Conservation (phyloP, 257 asterid species). For the Petrea volubilis region DNA sequence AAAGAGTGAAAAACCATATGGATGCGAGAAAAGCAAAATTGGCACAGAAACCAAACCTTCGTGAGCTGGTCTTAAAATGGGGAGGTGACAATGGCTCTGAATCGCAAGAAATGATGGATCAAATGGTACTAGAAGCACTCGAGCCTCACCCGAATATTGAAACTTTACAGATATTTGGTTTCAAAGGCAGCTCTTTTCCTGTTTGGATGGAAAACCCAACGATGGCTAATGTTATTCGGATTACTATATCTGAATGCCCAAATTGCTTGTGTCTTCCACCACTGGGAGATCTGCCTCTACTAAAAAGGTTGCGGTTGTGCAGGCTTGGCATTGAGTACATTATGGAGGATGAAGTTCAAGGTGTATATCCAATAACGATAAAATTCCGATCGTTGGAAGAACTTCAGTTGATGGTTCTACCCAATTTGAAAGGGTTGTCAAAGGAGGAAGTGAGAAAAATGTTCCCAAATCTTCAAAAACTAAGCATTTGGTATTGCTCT, state of each 20-base stretch:
- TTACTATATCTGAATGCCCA: neutral
- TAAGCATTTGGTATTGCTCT: neutral
- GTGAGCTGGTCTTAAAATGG: slow-evolving; percentile 18
- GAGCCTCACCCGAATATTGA: too few species aligned
- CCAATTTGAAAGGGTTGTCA: slow-evolving; percentile 17
- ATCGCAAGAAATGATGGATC: neutral
- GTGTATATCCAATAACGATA: neutral
- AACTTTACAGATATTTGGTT: too few species aligned
- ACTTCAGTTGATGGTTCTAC: neutral
- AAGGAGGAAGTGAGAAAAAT: neutral
- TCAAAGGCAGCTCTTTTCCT: too few species aligned
- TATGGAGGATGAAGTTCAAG: slow-evolving; percentile 9
- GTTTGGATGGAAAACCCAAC: too few species aligned
- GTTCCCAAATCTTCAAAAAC: slow-evolving; percentile 13
- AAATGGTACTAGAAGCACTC: slow-evolving; percentile 23
- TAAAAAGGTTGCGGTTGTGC: slow-evolving; percentile 3
- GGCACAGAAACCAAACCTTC: slow-evolving; percentile 23
- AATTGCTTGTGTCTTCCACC: slow-evolving; percentile 3
- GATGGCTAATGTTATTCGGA: neutral
- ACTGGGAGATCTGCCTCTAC: slow-evolving; percentile 17
- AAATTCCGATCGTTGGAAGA: slow-evolving; percentile 10
- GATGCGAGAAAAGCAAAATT: slow-evolving; percentile 34
- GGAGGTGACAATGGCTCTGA: neutral
- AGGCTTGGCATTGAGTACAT: slow-evolving; percentile 19
- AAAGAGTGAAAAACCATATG: slow-evolving; percentile 22